Percentiles rank a stretch among this genome's conserved stretches.
These are phyloP conservation scores for Pichia membranifaciens DNA, from an alignment of 805 yeast species.

Conservation along the genomic window DNA sequence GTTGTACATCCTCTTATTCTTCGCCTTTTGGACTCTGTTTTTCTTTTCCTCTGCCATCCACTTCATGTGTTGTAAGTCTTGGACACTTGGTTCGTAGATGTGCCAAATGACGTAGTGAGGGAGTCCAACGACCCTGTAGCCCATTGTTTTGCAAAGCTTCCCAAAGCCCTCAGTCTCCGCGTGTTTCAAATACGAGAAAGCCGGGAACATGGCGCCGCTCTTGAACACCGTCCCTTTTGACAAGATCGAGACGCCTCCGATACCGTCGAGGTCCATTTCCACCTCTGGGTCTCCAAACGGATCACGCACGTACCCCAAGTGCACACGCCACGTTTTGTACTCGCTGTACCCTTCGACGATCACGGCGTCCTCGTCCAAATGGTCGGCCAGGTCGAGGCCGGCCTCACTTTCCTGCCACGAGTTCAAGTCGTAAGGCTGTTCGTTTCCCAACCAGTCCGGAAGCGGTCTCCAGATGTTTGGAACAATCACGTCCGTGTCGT, in stretches of 20 bases:
- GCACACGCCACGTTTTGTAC: conserved; percentile 97
- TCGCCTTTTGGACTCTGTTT: conserved; percentile 55
- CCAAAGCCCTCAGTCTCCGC: conserved; percentile 99
- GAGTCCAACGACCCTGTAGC: conserved; percentile 77
- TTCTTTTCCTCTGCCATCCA: conserved; percentile 82
- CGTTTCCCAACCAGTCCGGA: conserved; percentile 80
- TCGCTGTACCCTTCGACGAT: conserved; percentile 97
- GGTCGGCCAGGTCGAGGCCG: conserved; percentile 68
- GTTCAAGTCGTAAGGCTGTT: conserved; percentile 79
- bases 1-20: conserved; percentile 60
- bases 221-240: conserved; percentile 83
- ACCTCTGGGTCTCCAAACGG: conserved; percentile 93
- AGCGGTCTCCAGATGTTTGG: conserved; percentile 92
- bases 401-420: conserved; percentile 86
- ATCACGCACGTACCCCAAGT: conserved; percentile 88
- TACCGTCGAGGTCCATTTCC: conserved; percentile 91
- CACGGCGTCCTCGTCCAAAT: conserved; percentile 86
- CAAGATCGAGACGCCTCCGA: conserved; percentile 94
- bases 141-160: conserved; percentile 81
- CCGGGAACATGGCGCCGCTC: conserved; percentile 91
- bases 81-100: conserved; percentile 90
- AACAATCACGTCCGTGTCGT: conserved; percentile 84
- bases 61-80: conserved; percentile 77
- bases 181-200: conserved; percentile 90
- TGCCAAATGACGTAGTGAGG: conserved; percentile 98